Evolutionary conservation across 257 asterid species (phyloP), one percentile per base, ranked within the genome.

Genomic region (Nicotiana tomentosiformis): DNA sequence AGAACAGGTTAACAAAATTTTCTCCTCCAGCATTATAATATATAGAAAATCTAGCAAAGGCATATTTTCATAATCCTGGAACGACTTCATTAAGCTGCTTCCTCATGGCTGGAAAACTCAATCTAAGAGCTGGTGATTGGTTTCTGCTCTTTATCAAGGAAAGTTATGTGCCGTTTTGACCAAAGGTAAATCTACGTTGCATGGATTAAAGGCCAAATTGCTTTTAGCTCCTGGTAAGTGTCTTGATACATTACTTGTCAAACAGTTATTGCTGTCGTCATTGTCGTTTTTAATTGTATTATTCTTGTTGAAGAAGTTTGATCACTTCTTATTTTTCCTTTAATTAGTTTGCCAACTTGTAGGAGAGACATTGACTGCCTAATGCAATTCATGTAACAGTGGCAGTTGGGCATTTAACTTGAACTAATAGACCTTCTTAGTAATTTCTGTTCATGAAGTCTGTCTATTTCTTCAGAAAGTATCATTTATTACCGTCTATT

Each of bases 81-180:
- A 76, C 5, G 53, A 51, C 80, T 53, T 53, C 18, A 51, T 26
- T 9, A 51, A 76, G 65, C 17, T 51, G 65, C 49, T 53, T 76
- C 64, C 29, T 76, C 80, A 5, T 53, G 10, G 80, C 65, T 76
- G 65, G 80, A 76, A 76, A 76, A 76, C 49, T 53, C 65, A 76
- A 51, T 32, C 65, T 76, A 53, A 51, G 53, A 29, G 65, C 65
- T 76, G 65, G 80, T 26, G 17, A 51, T 9, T 53, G 29, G 65
- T 76, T 74, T 14, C 43, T 26, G 43, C 16, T 76, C 46, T 29
- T 76, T 51, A 76, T 9, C 46, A 51, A 15, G 80, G 80, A 18
- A 51, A 76, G 7, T 16, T 20, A 29, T 53, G 46, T 49, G 64
- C 26, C 7, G 60, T 51, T 74, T 74, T 74, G 53, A 76, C 16